These are phyloP conservation scores for Chiua virens DNA, from an alignment of 768 basidiomycete species.

Conservation along the genomic window DNA sequence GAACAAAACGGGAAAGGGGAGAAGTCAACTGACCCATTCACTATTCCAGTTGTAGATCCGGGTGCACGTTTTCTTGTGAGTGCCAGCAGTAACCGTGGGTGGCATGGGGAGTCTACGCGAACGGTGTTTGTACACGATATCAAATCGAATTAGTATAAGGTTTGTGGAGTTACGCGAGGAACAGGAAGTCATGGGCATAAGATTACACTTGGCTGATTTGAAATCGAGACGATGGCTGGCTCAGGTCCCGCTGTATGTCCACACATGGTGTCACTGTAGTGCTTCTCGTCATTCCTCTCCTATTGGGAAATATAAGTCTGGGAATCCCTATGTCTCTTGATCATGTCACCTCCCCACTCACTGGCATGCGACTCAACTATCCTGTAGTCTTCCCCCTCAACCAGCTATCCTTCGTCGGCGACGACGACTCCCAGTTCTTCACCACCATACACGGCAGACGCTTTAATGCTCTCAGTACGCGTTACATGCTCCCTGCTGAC, in stretches of 20 bases:
- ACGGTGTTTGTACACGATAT: constrained; percentile 93
- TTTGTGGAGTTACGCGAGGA: constrained; percentile 26
- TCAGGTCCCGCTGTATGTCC: constrained; percentile 35
- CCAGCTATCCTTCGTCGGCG: constrained; percentile 38
- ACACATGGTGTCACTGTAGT: constrained; percentile 22
- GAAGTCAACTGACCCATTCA: constrained; percentile 23
- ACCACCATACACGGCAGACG: constrained; percentile 50
- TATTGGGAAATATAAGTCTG: constrained; percentile 31
- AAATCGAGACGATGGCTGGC: constrained; percentile 18
- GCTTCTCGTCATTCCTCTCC: constrained; percentile 34
- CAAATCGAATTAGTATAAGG: constrained; percentile 41
- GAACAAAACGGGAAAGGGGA: constrained; percentile 6
- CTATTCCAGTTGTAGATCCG: constrained; percentile 74
- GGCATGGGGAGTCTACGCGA: constrained; percentile 88
- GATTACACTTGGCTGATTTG: constrained; percentile 32
- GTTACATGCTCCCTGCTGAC: constrained; percentile 67
- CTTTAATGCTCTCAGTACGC: constrained; percentile 53
- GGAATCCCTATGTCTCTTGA: constrained; percentile 3
- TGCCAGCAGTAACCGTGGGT: constrained; percentile 91
- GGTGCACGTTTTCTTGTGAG: constrained; percentile 83
- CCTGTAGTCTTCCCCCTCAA: constrained; percentile 35
- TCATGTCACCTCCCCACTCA: constrained; percentile 23
- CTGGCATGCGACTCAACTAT: constrained; percentile 31
- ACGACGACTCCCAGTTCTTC: constrained; percentile 54
- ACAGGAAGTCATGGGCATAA: constrained; percentile 10